Base-by-base conservation (phyloP, 2,329 filamentous ascomycete genomes). In the Neocucurbitaria cava region DNA sequence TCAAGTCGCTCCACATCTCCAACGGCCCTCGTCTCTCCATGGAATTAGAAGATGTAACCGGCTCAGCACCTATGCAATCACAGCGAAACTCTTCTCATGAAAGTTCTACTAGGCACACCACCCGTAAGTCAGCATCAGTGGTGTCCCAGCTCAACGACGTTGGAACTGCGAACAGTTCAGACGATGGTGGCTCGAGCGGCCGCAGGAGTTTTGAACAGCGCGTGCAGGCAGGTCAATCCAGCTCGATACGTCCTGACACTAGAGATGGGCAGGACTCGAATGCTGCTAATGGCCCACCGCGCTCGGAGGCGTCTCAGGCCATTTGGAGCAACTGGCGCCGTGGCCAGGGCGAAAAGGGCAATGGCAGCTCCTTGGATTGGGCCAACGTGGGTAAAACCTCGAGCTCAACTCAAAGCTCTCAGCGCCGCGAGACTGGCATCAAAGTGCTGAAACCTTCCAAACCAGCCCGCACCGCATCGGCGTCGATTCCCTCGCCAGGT, bases 361-460 rank as follows among this genome's bases (percentile, higher is more conserved):
- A 61, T 64, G 39, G 62, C 44, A 62, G 56, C 49, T 72, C 77
- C 20, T 69, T 78, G 45, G 87, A 89, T 38, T 82, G 80, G 66
- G 77, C 79, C n/a, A 83, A 81, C 52, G 85, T 86, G 57, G 80
- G 77, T 60, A 82, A 82, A 49, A 74, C 85, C 61, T 68, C 78
- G 13, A 88, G 86, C 64, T 73, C 76, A 21, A 87, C 87, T 21
- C 51, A 62, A n/a, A 58, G 87, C 23, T 91, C 92, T 70, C 89
- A 91, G 70, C 88, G 64, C 81, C 88, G 61, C 77, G 86, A 70
- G 81, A 85, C 89, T 45, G 88, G 87, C 46, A 98, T 98, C 89
- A 98, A 96, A 79, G 89, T 97, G 1, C 81, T 98, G 47, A 92
- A 92, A 69, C 88, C 94, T 1, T 84, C 83, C 51, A 95, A 92